Evolutionary conservation across 225 moss, liverwort and hornwort species (phyloP), one percentile per base, ranked within the genome.

Genomic region (Ulota crispa): DNA sequence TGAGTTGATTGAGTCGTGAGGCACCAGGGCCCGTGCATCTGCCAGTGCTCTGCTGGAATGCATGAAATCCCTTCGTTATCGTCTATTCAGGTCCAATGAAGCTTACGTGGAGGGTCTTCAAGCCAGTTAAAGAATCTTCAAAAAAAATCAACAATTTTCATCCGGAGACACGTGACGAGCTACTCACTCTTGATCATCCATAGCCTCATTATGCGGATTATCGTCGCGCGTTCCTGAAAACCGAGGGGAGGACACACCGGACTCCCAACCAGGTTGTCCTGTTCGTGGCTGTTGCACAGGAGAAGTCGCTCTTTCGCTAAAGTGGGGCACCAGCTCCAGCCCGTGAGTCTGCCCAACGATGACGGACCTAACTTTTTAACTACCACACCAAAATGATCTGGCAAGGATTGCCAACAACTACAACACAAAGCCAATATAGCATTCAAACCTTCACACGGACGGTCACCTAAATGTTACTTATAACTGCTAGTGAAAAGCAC

Each of bases 261-360:
- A 87, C 65, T 92, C 83, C 92, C 93, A 96, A 27, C 88, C 80
- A 64, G 84, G 89, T 82, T 81, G 77, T 78, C 85, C 86, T 75
- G 78, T 88, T 82, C 84, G 89, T 82, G 88, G 81, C 13, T 45
- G 79, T 64, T 86, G 88, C 10, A 60, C 79, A 64, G 95, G 95
- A 81, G 95, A 93, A 64, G 88, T 88, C 70, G 93, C 92, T 72
- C 92, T 89, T 47, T 85, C 83, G 45, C 71, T 28, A 64, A 62
- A 87, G 83, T 85, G 87, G 31, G 97, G 92, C 54, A 95, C 95
- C 88, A 97, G 90, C 88, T 97, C 97, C 64, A 97, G 77, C 60
- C 97, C 97, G 83, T 92, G 92, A 67, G 88, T 86, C 94, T 96
- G 89, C 66, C 27, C 77, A 80, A 63, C 27, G 56, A 77, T 9